Base-by-base conservation (phyloP, 495 filamentous ascomycete species). In the Aspergillus sclerotiicarbonarius region DNA sequence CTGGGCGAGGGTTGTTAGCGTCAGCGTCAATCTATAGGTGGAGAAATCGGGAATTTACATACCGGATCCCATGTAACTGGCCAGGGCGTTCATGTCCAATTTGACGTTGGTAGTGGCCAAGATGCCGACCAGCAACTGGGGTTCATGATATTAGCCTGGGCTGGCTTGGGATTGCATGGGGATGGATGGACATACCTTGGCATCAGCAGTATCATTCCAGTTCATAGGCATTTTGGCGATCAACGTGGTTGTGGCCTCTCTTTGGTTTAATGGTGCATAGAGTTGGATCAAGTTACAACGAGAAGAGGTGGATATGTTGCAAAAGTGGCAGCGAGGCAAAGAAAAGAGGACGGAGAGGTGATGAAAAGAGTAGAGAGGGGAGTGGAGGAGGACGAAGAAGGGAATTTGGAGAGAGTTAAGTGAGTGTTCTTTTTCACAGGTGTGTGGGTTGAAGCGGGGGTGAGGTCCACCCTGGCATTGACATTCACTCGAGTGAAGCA, bases 21-120 rank as follows among this genome's bases (percentile, higher is more conserved):
- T 44, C 50, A 30, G 33, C 25, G 43, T 37, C 31, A 16, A 35
- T 41, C 25, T 31, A 18, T 51, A 31, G 45, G 33, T n/a, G 10
- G 15, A 21, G 25, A 31, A 43, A 29, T 35, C 2, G 45, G 33
- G 25, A 5, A 25, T 25, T 25, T 25, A 51, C 45, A 13, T 65
- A 71, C 70, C 65, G 8, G 56, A 32, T 0, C 70, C 68, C 64
- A 71, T 70, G 45, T 47, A 64, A n/a, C 61, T 30, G 1, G 71
- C 69, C 7, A 73, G 35, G 0, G 61, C 62, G 1, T 47, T 12
- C 39, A 51, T 52, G 48, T 74, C 63, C 9, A 67, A 13, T 44
- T 66, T 70, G 2, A 53, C 18, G 4, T 63, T 58, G 13, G 56
- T 53, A 15, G 51, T 61, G 7, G 43, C n/a, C 7, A 74, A 53